Evolutionary conservation across 148 eudicot genomes (phyloP).

Genomic region (Vaccinium corymbosum): DNA sequence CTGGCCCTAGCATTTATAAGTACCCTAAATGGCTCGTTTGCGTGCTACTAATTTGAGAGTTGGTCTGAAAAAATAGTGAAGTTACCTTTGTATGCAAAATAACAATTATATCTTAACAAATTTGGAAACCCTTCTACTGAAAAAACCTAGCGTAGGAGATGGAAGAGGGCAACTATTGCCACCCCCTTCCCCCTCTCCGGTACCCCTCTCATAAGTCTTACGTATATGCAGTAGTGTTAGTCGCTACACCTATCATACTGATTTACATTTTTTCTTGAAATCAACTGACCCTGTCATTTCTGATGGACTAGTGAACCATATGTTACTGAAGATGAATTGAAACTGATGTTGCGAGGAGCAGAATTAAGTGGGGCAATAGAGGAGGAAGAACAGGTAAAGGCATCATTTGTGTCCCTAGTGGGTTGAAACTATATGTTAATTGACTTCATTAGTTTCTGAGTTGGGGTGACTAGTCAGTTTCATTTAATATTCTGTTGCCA

Average conservation of each 20-base stretch:
- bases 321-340: constrained; percentile 96
- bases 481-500: not conserved
- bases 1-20: not conserved
- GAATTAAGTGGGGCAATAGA: constrained; percentile 96
- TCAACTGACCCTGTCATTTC: constrained; percentile 20
- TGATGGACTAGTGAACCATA: constrained; percentile 68
- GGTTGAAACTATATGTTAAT: not conserved
- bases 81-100: not conserved
- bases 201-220: too few relatives aligned
- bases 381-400: constrained; percentile 93
- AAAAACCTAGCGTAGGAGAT: not conserved
- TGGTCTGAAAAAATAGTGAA: not conserved
- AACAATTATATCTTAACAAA: too few relatives aligned
- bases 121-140: not conserved
- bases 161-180: not conserved
- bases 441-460: not conserved
- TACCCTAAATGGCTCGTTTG: not conserved
- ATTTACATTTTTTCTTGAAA: not conserved
- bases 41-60: not conserved
- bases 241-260: not conserved
- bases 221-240: not conserved
- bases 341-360: constrained; percentile 96
- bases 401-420: not conserved
- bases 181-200: not conserved
- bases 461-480: not conserved